Conservation (phyloP, 2,329 filamentous ascomycete genomes). For the Zymoseptoria ardabiliae region DNA sequence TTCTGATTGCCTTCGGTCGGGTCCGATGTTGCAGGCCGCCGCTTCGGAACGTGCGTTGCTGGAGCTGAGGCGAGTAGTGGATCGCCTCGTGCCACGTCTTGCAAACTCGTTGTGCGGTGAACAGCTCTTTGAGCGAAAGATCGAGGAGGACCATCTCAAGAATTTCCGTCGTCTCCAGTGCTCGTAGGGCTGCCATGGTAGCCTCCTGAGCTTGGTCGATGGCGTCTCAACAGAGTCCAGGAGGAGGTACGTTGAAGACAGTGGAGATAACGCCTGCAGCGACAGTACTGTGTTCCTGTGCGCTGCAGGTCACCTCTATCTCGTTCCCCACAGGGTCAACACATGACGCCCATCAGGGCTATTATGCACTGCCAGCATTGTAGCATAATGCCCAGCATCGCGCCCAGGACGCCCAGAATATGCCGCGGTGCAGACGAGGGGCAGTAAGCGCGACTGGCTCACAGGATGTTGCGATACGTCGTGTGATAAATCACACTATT, state of each 20-base stretch:
- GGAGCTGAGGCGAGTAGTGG: slow-evolving; percentile 6
- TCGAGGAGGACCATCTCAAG: slow-evolving; percentile 9
- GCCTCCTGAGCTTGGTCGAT: background rate
- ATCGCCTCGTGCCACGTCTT: slow-evolving; percentile 8
- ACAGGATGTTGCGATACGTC: background rate
- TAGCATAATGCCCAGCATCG: background rate
- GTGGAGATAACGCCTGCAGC: no score
- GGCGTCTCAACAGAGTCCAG: background rate
- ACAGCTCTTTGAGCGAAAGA: slow-evolving; percentile 8
- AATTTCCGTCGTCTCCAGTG: slow-evolving; percentile 5
- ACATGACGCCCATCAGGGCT: background rate
- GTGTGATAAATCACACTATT: background rate
- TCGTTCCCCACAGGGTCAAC: background rate
- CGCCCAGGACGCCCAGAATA: background rate
- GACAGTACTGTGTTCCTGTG: background rate
- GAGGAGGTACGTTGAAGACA: background rate
- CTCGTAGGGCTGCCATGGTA: slow-evolving; percentile 1
- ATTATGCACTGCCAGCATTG: background rate
- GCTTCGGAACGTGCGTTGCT: slow-evolving; percentile 4
- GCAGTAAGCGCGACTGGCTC: background rate
- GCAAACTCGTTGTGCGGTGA: slow-evolving; percentile 8
- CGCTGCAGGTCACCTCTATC: background rate
- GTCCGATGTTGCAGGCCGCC: slow-evolving; percentile 1
- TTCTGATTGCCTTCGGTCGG: background rate
- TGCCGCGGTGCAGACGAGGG: background rate